Evolutionary conservation across 768 basidiomycete species (phyloP).

Genomic region (Xerocomus brunneocitrinus): DNA sequence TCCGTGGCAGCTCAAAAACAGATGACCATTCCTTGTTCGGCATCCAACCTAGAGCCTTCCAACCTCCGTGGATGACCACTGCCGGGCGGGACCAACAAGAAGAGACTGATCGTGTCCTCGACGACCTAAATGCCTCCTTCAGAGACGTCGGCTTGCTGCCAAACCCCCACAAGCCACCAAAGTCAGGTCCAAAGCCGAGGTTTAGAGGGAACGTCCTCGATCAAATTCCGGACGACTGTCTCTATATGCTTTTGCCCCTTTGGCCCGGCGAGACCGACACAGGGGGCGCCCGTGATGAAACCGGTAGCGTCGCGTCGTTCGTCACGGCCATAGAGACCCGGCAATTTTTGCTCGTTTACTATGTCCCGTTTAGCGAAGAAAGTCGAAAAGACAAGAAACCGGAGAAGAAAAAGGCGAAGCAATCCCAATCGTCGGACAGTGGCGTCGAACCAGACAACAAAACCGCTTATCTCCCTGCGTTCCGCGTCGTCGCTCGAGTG

Average conservation of each 20-base stretch:
- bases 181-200: slow-evolving; percentile 16
- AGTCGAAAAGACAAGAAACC: slow-evolving; percentile 15
- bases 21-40: slow-evolving; percentile 23
- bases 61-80: slow-evolving; percentile 62
- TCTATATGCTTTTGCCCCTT: slow-evolving; percentile 83
- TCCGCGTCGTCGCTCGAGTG: slow-evolving; percentile 71
- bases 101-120: slow-evolving; percentile 61
- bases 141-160: slow-evolving; percentile 75
- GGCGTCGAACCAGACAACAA: slow-evolving; percentile 35
- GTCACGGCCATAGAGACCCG: slow-evolving; percentile 48
- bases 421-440: slow-evolving; percentile 27
- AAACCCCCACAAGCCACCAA: slow-evolving; percentile 32
- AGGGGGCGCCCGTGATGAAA: slow-evolving; percentile 24
- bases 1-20: slow-evolving; percentile 16
- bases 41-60: slow-evolving; percentile 32
- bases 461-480: slow-evolving; percentile 53
- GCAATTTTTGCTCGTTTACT: slow-evolving; percentile 77
- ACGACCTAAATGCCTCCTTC: slow-evolving; percentile 70
- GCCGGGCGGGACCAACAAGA: slow-evolving; percentile 63
- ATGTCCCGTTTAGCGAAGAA: slow-evolving; percentile 47
- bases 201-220: slow-evolving; percentile 44
- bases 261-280: slow-evolving; percentile 75
- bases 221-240: slow-evolving; percentile 59
- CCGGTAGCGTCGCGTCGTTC: slow-evolving; percentile 28
- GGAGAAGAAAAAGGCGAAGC: slow-evolving; percentile 32